These are phyloP conservation scores for Aleurites moluccanus DNA, from an alignment of 441 rosid species.

Conservation along the genomic window DNA sequence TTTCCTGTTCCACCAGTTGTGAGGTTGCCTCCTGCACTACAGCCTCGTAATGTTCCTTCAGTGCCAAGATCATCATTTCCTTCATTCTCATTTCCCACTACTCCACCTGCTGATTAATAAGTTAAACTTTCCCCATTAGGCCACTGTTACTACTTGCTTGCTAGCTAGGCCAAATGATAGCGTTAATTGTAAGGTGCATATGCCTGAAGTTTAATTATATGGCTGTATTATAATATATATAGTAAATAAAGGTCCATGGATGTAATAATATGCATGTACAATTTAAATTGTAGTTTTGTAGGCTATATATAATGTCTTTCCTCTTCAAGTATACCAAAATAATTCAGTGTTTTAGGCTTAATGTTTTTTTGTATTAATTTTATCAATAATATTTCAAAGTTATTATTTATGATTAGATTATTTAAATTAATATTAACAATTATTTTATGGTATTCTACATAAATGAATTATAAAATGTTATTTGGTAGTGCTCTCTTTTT, in stretches of 20 bases:
- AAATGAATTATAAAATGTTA: no score
- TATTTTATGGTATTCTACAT: no score
- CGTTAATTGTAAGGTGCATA: no score
- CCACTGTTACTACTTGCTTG: background rate
- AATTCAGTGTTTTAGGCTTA: no score
- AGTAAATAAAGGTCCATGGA: background rate
- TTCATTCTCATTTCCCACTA: background rate
- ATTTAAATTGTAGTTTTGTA: background rate
- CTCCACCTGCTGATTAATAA: background rate
- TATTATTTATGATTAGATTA: no score
- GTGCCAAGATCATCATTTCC: background rate
- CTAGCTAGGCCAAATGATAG: no score
- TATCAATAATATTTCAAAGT: no score
- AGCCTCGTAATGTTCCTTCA: background rate
- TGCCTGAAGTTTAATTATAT: no score
- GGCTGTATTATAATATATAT: no score
- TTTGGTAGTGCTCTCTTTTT: constrained; percentile 2
- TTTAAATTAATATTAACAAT: no score
- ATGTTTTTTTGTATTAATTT: no score
- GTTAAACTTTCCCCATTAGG: background rate
- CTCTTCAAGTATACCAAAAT: no score
- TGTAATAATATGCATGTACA: background rate
- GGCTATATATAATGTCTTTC: background rate
- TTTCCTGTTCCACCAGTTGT: background rate
- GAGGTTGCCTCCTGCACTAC: background rate